These are phyloP conservation scores for Bipolaris oryzae DNA, from an alignment of 2,329 filamentous ascomycete genomes.

Conservation along the genomic window DNA sequence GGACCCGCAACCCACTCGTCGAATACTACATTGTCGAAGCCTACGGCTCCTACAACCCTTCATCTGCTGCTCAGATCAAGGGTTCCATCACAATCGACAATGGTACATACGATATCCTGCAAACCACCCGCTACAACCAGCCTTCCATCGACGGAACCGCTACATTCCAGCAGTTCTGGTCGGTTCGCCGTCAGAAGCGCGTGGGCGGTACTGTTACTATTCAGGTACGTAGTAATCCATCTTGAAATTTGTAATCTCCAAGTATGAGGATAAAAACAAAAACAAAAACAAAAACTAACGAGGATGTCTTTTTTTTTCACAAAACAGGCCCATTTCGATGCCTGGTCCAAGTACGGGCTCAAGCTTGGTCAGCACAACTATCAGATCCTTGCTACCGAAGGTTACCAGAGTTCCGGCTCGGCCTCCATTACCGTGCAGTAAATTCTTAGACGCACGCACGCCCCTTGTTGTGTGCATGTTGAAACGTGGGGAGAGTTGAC, in stretches of 20 bases:
- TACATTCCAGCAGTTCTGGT: conserved; percentile 63
- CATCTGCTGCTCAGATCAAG: conserved; percentile 55
- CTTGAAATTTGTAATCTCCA: conserved; percentile 8
- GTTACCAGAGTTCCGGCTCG: conserved; percentile 58
- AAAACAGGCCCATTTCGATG: conserved; percentile 57
- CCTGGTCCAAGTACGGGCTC: conserved; percentile 58
- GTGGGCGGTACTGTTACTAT: conserved; percentile 58
- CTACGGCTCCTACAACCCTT: conserved; percentile 58
- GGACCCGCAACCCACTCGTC: conserved; percentile 60
- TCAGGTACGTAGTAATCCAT: background rate
- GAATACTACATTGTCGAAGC: conserved; percentile 66
- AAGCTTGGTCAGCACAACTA: conserved; percentile 59
- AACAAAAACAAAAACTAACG: background rate
- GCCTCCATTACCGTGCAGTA: conserved; percentile 55
- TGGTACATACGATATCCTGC: conserved; percentile 60
- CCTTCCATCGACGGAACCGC: conserved; percentile 61
- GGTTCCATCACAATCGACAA: conserved; percentile 61
- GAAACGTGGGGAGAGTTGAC: too few relatives aligned
- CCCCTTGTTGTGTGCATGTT: too few relatives aligned
- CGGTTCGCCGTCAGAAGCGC: conserved; percentile 58
- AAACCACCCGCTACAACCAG: conserved; percentile 57
- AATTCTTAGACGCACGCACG: background rate
- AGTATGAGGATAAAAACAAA: background rate
- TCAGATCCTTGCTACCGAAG: conserved; percentile 62
- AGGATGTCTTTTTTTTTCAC: background rate